phyloP scores from a whole-genome alignment of 805 yeast genomes.

The Candida manassasensis region DNA sequence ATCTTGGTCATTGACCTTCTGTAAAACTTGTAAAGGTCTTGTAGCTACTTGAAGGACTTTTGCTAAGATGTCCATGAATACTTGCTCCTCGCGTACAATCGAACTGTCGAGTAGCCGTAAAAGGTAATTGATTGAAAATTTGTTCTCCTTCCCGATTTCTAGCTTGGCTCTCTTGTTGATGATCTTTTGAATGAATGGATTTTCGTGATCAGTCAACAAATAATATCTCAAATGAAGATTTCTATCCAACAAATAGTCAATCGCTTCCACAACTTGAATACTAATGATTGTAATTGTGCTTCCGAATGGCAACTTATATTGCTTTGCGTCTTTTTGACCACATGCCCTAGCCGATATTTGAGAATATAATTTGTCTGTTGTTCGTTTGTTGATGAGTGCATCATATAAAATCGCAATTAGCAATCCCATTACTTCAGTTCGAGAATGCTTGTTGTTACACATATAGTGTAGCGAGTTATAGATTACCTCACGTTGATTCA shows the following conservation, averaged over 20 bases:
- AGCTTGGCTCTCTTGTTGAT: constrained; percentile 29
- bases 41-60: constrained; percentile 74
- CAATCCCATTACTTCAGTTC: constrained; percentile 68
- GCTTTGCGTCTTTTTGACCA: constrained; percentile 12
- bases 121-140: constrained; percentile 70
- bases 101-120: constrained; percentile 58
- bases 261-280: constrained; percentile 69
- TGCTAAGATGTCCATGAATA: constrained; percentile 71
- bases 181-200: constrained; percentile 33
- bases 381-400: constrained; percentile 56
- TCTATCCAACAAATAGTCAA: constrained; percentile 64
- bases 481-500: constrained; percentile 55
- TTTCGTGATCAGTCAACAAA: constrained; percentile 71
- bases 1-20: constrained; percentile 33
- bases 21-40: constrained; percentile 57
- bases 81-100: constrained; percentile 65
- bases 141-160: constrained; percentile 35
- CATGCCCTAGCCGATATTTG: constrained; percentile 50
- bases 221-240: constrained; percentile 66
- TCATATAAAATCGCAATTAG: constrained; percentile 69
- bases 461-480: constrained; percentile 62
- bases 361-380: constrained; percentile 58
- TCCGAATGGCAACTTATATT: constrained; percentile 47
- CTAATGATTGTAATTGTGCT: constrained; percentile 69
- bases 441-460: constrained; percentile 72